phyloP scores from a whole-genome alignment of 805 yeast genomes.

The Cyberlindnera samutprakarnensis region DNA sequence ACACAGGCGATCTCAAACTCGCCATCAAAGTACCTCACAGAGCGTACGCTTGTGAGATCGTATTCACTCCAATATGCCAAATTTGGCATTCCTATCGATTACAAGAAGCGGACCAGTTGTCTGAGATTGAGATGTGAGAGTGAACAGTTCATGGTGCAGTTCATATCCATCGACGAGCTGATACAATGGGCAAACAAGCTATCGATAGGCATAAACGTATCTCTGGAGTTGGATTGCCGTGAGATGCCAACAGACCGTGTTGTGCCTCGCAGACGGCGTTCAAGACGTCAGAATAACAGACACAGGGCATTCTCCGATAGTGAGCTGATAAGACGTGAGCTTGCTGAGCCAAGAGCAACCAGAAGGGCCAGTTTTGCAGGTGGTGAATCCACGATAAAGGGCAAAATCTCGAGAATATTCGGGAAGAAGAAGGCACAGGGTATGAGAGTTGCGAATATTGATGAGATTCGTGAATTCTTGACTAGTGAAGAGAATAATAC shows the following conservation, averaged over 20 bases:
- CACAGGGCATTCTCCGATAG: slow-evolving; percentile 22
- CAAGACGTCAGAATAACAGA: slow-evolving; percentile 22
- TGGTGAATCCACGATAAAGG: slow-evolving; percentile 5
- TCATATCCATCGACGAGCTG: slow-evolving; percentile 54
- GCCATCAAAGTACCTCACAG: slow-evolving; percentile 10
- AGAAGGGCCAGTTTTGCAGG: slow-evolving; percentile 18
- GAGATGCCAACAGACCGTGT: slow-evolving; percentile 71
- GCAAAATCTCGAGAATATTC: slow-evolving; percentile 9
- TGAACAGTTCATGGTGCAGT: slow-evolving; percentile 70
- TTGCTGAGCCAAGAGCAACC: slow-evolving; percentile 15
- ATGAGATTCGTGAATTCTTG: background rate
- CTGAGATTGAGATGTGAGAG: slow-evolving; percentile 74
- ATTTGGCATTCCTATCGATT: slow-evolving; percentile 82
- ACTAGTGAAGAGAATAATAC: slow-evolving; percentile 9
- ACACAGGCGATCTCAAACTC: slow-evolving; percentile 11
- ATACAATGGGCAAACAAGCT: slow-evolving; percentile 74
- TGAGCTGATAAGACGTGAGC: slow-evolving; percentile 20
- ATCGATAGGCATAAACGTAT: slow-evolving; percentile 68
- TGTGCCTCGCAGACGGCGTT: slow-evolving; percentile 69
- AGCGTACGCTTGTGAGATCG: slow-evolving; percentile 40
- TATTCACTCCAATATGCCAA: slow-evolving; percentile 80
- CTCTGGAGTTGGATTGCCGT: slow-evolving; percentile 68
- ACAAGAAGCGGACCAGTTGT: slow-evolving; percentile 60
- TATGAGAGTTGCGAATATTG: too few species aligned
- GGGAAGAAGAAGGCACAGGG: slow-evolving; percentile 9